Evolutionary conservation across 495 filamentous ascomycete species (phyloP).

Genomic region (Penicillium cataractarum): DNA sequence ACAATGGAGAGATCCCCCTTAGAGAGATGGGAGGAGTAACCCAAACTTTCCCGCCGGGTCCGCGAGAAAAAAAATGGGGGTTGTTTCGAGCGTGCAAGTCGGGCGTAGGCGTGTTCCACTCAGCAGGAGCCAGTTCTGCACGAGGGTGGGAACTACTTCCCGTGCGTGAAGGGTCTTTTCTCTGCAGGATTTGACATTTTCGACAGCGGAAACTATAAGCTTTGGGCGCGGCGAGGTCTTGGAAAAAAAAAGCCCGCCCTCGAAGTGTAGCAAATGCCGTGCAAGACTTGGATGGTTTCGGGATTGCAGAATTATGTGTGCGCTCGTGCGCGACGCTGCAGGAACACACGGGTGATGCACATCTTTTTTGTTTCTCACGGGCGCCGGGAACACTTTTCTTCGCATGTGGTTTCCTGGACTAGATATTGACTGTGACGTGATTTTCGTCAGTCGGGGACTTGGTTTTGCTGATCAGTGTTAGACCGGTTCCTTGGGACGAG

Average conservation of each 20-base stretch:
- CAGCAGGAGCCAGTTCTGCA: slow-evolving; percentile 6
- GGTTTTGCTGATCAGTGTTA: slow-evolving; percentile 15
- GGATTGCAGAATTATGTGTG: not conserved
- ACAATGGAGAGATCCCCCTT: not conserved
- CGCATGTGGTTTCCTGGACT: not conserved
- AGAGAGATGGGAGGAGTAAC: not conserved
- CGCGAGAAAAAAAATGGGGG: slow-evolving; percentile 4
- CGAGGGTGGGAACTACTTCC: slow-evolving; percentile 18
- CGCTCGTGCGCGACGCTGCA: slow-evolving; percentile 12
- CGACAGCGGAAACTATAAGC: not conserved
- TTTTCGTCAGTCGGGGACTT: slow-evolving; percentile 2
- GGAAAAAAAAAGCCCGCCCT: not conserved
- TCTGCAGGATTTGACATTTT: slow-evolving; percentile 13
- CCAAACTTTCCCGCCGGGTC: slow-evolving; percentile 8
- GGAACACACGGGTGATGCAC: slow-evolving; percentile 12
- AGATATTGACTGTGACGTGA: slow-evolving; percentile 4
- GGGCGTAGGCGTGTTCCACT: not conserved
- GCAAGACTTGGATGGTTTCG: too few relatives aligned
- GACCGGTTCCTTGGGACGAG: not conserved
- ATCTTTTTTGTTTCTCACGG: not conserved
- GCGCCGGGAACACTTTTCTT: not conserved
- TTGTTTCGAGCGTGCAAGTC: slow-evolving; percentile 1
- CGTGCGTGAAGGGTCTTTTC: not conserved
- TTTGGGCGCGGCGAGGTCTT: slow-evolving; percentile 11
- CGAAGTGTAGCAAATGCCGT: not conserved